Base-by-base conservation (phyloP, 306 rosid species). In the Leucaena leucocephala region DNA sequence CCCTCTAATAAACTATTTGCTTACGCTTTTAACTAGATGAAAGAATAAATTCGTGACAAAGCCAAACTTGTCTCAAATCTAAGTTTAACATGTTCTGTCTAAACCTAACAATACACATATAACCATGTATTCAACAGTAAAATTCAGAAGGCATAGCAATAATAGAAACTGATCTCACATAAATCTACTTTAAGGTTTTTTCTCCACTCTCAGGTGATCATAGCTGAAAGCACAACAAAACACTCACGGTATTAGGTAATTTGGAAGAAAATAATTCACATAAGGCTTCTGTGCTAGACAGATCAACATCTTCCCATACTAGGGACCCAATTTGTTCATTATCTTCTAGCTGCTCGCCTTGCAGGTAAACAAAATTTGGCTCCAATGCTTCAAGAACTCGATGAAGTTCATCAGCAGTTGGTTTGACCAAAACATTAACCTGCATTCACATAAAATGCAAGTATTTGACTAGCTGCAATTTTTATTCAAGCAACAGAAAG, bases 161-260 rank as follows among this genome's bases (percentile, higher is more conserved):
- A 72, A 50, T 5, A 36, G 46, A 72, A 72, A 38, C 43, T 15
- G 64, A 22, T 58, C 15, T 21, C 42, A 15, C 45, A 49, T 1
- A 49, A 71, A 34, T 33, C 45, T 71, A 40, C 38, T 58, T 58
- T 38, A 27, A 27, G 27, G 27, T 54, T 4, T 35, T 35, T n/a
- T 36, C 57, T 11, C 27, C 61, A 7, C 61, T 21, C 19, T 44
- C 39, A 12, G 46, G 49, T 46, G 74, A 70, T 14, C 27, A 70
- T 38, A 33, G 35, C 43, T 42, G 16, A 58, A 74, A 59, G 55
- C 55, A 74, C 38, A 40, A 21, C 36, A 34, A 65, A 72, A 74
- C 40, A 81, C 89, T 86, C 82, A 86, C 89, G 0, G 87, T 81
- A 72, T 78, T 71, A 68, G 89, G 89, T 67, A 86, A 66, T 75